Percentiles rank a stretch among this genome's conserved stretches.
Evolutionary conservation across 2,329 filamentous ascomycete genomes (phyloP).

Genomic region (Cladosporium oxysporum): DNA sequence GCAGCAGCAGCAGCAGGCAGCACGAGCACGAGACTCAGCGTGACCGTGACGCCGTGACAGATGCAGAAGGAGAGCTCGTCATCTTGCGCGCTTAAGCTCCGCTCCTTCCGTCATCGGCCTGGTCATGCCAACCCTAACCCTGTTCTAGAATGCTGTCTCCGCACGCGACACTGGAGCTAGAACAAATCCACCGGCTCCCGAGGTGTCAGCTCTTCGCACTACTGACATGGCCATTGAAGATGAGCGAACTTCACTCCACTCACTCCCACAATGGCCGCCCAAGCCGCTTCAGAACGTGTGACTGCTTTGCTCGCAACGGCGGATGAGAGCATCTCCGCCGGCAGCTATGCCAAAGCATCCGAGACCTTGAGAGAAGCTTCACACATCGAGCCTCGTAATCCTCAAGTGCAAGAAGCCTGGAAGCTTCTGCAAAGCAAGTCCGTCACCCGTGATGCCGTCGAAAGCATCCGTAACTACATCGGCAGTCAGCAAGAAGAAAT

Average conservation of each 20-base stretch:
- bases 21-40: constrained; percentile 3
- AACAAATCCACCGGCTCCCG: not conserved
- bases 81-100: constrained; percentile 6
- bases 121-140: not conserved
- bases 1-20: not conserved
- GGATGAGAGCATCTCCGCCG: constrained; percentile 27
- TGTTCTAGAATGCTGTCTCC: not conserved
- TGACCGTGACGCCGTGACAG: not conserved
- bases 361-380: constrained; percentile 47
- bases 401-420: constrained; percentile 44
- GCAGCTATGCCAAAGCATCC: constrained; percentile 43
- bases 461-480: constrained; percentile 30
- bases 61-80: not conserved
- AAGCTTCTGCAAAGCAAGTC: constrained; percentile 39
- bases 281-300: constrained; percentile 25
- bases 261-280: not conserved
- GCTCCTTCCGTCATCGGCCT: not conserved
- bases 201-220: not conserved
- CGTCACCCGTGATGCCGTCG: constrained; percentile 26
- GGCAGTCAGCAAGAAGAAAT: constrained; percentile 39
- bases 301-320: constrained; percentile 28
- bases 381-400: constrained; percentile 45
- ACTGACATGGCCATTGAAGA: constrained; percentile 3
- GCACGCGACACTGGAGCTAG: not conserved
- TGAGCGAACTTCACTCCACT: not conserved